Evolutionary conservation across 1,284 basidiomycete species (phyloP).

Genomic region (Coniferiporia weirii): DNA sequence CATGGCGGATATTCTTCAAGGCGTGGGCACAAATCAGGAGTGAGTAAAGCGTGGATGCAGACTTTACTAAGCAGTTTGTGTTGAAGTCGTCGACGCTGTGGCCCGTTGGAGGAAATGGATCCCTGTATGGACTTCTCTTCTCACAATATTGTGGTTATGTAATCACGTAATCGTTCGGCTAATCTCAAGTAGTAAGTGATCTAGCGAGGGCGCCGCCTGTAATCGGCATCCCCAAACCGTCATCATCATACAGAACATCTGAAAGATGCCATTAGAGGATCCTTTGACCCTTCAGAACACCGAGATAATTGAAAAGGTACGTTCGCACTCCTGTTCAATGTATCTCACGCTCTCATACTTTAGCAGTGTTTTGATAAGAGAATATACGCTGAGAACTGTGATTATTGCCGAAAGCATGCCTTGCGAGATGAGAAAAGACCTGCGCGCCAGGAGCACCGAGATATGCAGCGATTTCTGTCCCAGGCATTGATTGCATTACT

Average conservation of each 20-base stretch:
- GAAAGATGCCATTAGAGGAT: background rate
- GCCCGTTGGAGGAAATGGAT: no score
- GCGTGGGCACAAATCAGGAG: background rate
- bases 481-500: background rate
- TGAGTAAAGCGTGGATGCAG: background rate
- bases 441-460: background rate
- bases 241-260: background rate
- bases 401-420: background rate
- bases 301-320: background rate
- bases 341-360: background rate
- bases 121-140: no score
- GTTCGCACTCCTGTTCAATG: background rate
- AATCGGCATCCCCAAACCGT: background rate
- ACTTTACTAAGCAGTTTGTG: background rate
- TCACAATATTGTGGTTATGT: no score
- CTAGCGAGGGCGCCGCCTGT: no score
- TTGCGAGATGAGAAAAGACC: background rate
- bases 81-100: background rate
- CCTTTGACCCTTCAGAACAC: background rate
- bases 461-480: background rate
- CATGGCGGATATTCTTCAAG: constrained; percentile 29
- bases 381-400: background rate
- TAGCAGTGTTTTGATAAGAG: background rate
- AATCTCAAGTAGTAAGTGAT: no score
- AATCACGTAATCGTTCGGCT: no score